These are phyloP conservation scores for Metarhizium sp. DNA, from an alignment of 2,329 filamentous ascomycete genomes.

Conservation along the genomic window DNA sequence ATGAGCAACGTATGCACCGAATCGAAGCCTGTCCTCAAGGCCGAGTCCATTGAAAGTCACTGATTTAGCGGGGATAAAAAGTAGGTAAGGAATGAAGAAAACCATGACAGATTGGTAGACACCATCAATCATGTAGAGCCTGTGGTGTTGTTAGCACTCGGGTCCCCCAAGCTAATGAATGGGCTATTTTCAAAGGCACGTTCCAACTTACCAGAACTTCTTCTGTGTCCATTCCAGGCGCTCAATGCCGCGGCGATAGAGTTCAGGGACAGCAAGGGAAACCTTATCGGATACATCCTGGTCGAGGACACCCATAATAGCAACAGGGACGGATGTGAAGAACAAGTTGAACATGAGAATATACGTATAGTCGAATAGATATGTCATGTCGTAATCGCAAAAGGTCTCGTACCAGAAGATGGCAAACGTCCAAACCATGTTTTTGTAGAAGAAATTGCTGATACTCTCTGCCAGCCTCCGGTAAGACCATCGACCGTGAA, in stretches of 20 bases:
- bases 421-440: conserved; percentile 92
- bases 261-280: conserved; percentile 85
- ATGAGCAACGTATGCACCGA: conserved; percentile 81
- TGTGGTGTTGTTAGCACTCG: conserved; percentile 22
- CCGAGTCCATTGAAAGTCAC: conserved; percentile 64
- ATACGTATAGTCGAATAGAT: conserved; percentile 96
- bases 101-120: conserved; percentile 89
- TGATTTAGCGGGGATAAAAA: conserved; percentile 61
- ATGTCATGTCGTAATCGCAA: conserved; percentile 92
- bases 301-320: conserved; percentile 92
- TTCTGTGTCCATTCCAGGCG: conserved; percentile 89
- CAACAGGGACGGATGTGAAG: conserved; percentile 91
- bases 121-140: conserved; percentile 90
- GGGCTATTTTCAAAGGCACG: not conserved
- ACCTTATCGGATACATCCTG: conserved; percentile 94
- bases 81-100: conserved; percentile 85
- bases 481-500: conserved; percentile 96
- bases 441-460: conserved; percentile 99
- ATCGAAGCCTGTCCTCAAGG: conserved; percentile 69
- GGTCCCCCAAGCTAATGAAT: not conserved
- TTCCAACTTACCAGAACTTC: conserved; percentile 78
- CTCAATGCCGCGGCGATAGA: conserved; percentile 93
- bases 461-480: conserved; percentile 85
- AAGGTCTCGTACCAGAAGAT: conserved; percentile 98
- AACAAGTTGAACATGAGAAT: conserved; percentile 94